Percentiles rank a stretch among this genome's conserved stretches.
Evolutionary conservation across 306 rosid genomes (phyloP).

Genomic region (Pachyrhizus erosus): DNA sequence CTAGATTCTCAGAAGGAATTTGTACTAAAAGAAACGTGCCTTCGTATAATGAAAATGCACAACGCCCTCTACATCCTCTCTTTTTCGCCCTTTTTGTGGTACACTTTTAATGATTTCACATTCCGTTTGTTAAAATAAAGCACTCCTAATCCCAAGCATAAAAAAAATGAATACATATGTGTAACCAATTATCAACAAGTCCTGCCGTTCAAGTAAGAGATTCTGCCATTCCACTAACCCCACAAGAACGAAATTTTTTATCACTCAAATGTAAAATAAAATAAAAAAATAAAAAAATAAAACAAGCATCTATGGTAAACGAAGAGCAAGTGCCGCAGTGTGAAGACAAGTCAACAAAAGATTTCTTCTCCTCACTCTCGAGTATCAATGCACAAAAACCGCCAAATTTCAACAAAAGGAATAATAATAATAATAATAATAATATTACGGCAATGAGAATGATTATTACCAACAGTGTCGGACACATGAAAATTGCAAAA

Average conservation of each 20-base stretch:
- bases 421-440: slow-evolving; percentile 32
- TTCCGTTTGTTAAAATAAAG: slow-evolving; percentile 3
- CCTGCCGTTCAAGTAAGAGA: not conserved
- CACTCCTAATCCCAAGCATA: not conserved
- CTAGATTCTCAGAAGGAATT: slow-evolving; percentile 39
- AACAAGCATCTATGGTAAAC: slow-evolving; percentile 11
- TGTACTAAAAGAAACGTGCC: slow-evolving; percentile 40
- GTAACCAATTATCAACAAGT: not conserved
- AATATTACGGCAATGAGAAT: slow-evolving; percentile 46
- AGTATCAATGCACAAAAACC: slow-evolving; percentile 38
- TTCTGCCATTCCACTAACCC: not conserved
- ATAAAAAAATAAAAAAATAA: too few species aligned
- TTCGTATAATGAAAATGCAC: slow-evolving; percentile 11
- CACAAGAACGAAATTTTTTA: slow-evolving; percentile 33
- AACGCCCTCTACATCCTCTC: slow-evolving; percentile 24
- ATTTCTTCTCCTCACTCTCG: slow-evolving; percentile 10
- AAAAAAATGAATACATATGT: not conserved
- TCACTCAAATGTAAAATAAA: slow-evolving; percentile 31
- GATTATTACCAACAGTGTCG: slow-evolving; percentile 67
- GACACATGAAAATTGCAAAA: slow-evolving; percentile 53
- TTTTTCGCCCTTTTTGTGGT: slow-evolving; percentile 33
- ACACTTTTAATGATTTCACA: slow-evolving; percentile 48
- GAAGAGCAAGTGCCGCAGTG: slow-evolving; percentile 15
- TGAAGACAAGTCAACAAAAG: slow-evolving; percentile 8
- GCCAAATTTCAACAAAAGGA: slow-evolving; percentile 42